These are phyloP conservation scores for Lactarius tabidus DNA, from an alignment of 768 basidiomycete species.

Conservation along the genomic window DNA sequence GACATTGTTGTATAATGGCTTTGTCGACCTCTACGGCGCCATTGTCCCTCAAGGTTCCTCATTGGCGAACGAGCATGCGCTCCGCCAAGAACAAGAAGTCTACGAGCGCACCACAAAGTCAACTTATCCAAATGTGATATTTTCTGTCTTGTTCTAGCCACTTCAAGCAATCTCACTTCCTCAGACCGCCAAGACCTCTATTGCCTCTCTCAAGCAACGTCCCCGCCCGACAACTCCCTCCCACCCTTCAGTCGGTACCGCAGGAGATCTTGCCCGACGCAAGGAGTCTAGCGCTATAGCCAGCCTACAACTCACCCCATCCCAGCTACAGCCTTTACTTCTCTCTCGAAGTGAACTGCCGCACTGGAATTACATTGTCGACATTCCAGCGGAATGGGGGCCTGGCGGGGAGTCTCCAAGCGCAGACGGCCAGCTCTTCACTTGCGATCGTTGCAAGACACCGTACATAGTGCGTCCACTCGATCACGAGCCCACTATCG, in stretches of 20 bases:
- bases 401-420: slow-evolving; percentile 61
- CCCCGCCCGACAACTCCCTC: slow-evolving; percentile 50
- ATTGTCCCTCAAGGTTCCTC: slow-evolving; percentile 52
- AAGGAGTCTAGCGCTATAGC: slow-evolving; percentile 34
- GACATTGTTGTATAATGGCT: slow-evolving; percentile 70
- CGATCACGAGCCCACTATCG: slow-evolving; percentile 37
- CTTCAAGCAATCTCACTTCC: slow-evolving; percentile 14
- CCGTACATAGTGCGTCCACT: slow-evolving; percentile 54
- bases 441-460: slow-evolving; percentile 77
- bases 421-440: slow-evolving; percentile 54
- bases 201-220: slow-evolving; percentile 51
- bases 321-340: slow-evolving; percentile 53
- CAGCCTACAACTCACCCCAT: slow-evolving; percentile 48
- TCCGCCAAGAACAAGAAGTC: slow-evolving; percentile 76
- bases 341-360: slow-evolving; percentile 54
- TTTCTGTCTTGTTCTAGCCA: slow-evolving; percentile 24
- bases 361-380: slow-evolving; percentile 66
- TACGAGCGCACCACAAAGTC: slow-evolving; percentile 69
- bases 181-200: slow-evolving; percentile 50
- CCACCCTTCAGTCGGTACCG: slow-evolving; percentile 77
- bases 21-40: slow-evolving; percentile 57
- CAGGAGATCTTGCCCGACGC: slow-evolving; percentile 55
- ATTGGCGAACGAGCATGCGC: slow-evolving; percentile 72
- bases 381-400: slow-evolving; percentile 53
- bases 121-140: slow-evolving; percentile 74